phyloP scores from a whole-genome alignment of 192 early-diverging fungal species.

The Lobosporangium transversale region DNA sequence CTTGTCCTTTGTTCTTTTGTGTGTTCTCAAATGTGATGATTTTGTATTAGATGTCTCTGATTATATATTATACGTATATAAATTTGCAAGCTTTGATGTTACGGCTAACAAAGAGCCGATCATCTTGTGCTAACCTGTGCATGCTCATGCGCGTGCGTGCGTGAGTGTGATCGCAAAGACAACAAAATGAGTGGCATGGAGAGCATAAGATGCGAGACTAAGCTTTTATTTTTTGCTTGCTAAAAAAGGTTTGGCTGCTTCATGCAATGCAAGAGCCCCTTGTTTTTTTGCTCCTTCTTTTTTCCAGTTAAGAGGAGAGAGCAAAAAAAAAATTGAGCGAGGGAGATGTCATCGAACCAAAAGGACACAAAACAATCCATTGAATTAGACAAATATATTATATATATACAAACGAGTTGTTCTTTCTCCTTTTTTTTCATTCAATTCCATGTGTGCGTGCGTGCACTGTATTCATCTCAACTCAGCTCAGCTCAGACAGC shows the following conservation, averaged over 20 bases:
- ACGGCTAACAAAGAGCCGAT: no score
- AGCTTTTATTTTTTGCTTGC: constrained; percentile 11
- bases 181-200: background rate
- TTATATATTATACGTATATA: no score
- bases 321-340: constrained; percentile 14
- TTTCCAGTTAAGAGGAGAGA: no score
- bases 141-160: constrained; percentile 4
- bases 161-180: background rate
- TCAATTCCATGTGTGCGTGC: constrained; percentile 1
- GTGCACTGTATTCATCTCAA: background rate
- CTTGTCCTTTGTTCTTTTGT: no score
- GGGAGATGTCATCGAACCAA: constrained; percentile 18
- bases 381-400: constrained; percentile 5
- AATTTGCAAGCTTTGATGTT: no score
- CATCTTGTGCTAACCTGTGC: no score
- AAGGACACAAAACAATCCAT: constrained; percentile 1
- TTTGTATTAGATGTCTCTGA: no score
- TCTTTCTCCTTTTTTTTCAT: background rate
- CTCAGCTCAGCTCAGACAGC: constrained; percentile 18
- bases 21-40: no score
- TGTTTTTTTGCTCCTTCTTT: constrained; percentile 3
- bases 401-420: constrained; percentile 3
- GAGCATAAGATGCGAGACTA: background rate
- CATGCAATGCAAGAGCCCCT: constrained; percentile 27
- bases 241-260: constrained; percentile 28